These are phyloP conservation scores for Eruca vesicaria DNA, from an alignment of 441 rosid species.

Conservation along the genomic window DNA sequence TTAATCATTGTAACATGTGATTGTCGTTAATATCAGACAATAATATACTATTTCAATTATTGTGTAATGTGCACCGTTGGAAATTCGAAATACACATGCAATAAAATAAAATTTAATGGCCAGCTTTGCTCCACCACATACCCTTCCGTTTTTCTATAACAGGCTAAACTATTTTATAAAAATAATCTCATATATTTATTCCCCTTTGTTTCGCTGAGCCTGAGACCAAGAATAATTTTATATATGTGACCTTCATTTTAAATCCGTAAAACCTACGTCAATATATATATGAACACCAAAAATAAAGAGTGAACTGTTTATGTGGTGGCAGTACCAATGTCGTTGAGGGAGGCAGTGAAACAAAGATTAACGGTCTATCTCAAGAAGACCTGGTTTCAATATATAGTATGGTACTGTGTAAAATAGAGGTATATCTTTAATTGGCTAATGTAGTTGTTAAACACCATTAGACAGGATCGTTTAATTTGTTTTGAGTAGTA, in stretches of 20 bases:
- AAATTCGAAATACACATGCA: slow-evolving; percentile 21
- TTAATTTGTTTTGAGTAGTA: neutral
- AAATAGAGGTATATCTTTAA: neutral
- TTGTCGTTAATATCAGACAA: slow-evolving; percentile 4
- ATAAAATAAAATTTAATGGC: neutral
- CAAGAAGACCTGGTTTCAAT: neutral
- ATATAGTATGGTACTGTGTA: neutral
- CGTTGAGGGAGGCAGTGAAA: neutral
- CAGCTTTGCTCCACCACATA: slow-evolving; percentile 26
- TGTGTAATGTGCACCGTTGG: slow-evolving; percentile 3
- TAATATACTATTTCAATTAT: neutral
- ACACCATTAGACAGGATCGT: neutral
- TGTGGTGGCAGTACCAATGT: neutral
- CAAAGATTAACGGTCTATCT: neutral
- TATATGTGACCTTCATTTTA: neutral
- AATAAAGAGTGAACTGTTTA: neutral
- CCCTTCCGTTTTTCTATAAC: neutral
- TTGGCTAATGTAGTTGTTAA: neutral
- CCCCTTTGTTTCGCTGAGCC: neutral
- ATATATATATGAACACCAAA: neutral
- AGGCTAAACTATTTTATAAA: neutral
- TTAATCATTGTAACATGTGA: slow-evolving; percentile 21
- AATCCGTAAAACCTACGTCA: neutral
- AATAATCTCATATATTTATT: neutral
- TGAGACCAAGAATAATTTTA: neutral